Evolutionary conservation across 192 early-diverging fungal genomes (phyloP), one percentile per base, ranked within the genome.

Genomic region (Gaertneriomyces semiglobifer): DNA sequence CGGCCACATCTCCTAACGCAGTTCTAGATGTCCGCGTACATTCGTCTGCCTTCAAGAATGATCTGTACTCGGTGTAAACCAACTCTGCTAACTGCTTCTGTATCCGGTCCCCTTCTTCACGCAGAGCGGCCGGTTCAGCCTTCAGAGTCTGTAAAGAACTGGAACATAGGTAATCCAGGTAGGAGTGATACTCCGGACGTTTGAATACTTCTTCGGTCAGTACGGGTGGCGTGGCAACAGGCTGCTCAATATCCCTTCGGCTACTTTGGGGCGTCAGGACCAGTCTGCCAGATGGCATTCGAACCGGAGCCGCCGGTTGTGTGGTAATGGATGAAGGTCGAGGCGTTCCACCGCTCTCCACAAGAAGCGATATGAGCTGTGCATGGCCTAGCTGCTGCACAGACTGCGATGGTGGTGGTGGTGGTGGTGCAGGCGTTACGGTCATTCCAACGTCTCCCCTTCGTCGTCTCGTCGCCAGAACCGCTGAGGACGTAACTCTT

Each of bases 51-150:
- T 78, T 64, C 61, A 90, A 76, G 73, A 89, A 88, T 7, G 85
- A 76, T 7, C 83, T 77, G 60, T 90, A 90, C 45, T 92, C 86
- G 18, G 71, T 57, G 66, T 84, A 88, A 1, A 88, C 88, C 12
- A 92, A 71, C 20, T 79, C 77, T 14, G 86, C 80, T 20, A 90
- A 80, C 59, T 88, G 82, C 18, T 72, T 60, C 44, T 86, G 76
- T 19, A 87, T 72, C 44, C 80, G 79, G 11, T 66, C 54, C 45
- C 85, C 74, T 51, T 88, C 84, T 16, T 72, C 70, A n/a, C 70
- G 57, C 9, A 90, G 68, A 11, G 73, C 63, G 14, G 60, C 55
- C 3, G 88, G 88, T 68, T 92, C 84, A 16, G 66, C 60, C 7
- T 79, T 74, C 33, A 90, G 79, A 7, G 81, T 71, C 50, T 87